phyloP scores from a whole-genome alignment of 441 rosid genomes.

The Gossypium lobatum region DNA sequence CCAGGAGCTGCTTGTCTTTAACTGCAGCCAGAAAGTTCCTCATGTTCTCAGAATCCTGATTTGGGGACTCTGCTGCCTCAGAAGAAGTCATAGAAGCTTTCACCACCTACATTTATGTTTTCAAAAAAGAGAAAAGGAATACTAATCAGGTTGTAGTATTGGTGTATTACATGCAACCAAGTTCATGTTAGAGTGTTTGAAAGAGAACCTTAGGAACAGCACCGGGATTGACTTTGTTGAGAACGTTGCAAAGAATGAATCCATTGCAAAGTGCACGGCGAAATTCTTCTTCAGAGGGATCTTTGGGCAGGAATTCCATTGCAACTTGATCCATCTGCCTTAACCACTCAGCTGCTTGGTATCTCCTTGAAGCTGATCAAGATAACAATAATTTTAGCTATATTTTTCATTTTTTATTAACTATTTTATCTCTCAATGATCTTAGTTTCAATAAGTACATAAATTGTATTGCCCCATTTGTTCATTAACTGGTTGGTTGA shows the following conservation, averaged over 20 bases:
- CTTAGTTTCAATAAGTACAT: not conserved
- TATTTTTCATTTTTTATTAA: not conserved
- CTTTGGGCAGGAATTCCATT: slow-evolving; percentile 46
- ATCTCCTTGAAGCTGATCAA: slow-evolving; percentile 70
- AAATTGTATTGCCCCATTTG: not conserved
- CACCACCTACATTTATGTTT: slow-evolving; percentile 47
- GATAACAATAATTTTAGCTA: not conserved
- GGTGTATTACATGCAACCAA: not conserved
- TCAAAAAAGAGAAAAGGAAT: not conserved
- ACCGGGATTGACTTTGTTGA: slow-evolving; percentile 92
- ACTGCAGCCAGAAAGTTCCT: slow-evolving; percentile 85
- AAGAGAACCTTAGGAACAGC: slow-evolving; percentile 69
- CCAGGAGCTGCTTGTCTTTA: slow-evolving; percentile 80
- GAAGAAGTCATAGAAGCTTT: slow-evolving; percentile 55
- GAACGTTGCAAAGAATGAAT: slow-evolving; percentile 89
- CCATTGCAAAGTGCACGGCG: slow-evolving; percentile 75
- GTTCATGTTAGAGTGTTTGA: not conserved
- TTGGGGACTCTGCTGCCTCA: slow-evolving; percentile 68
- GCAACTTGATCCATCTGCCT: slow-evolving; percentile 78
- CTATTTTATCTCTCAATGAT: not conserved
- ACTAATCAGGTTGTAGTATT: not conserved
- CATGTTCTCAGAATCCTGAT: slow-evolving; percentile 84
- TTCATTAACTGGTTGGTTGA: not conserved
- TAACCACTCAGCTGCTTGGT: slow-evolving; percentile 90
- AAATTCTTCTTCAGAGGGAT: slow-evolving; percentile 80